Base-by-base conservation (phyloP, 2,329 filamentous ascomycete genomes). In the Aspergillus sp. region DNA sequence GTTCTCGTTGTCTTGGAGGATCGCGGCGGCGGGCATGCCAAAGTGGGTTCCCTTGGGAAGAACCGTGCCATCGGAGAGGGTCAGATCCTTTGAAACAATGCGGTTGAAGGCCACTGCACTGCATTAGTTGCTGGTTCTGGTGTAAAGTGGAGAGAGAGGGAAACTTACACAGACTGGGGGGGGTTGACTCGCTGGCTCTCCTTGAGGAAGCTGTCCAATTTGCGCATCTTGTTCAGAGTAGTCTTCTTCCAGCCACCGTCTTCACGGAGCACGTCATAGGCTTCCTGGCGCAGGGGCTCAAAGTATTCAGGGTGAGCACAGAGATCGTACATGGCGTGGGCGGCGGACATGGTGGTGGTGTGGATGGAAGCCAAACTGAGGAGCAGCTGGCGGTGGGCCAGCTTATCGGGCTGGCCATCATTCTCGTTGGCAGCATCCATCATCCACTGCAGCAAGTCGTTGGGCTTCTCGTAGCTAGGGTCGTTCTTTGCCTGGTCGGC, bases 401-500 rank as follows among this genome's bases (percentile, higher is more conserved):
- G 37, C 10, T 45, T 43, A 4, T 43, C 10, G 27, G 53, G 39
- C 31, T 34, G 27, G 10, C 40, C 38, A 4, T 53, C 44, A 11
- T 34, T 32, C n/a, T 32, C 41, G 9, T 37, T 42, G 30, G 48
- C 35, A 6, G 52, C 48, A 2, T 49, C 51, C 9, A 62, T 60
- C 42, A 68, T 51, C 65, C 64, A 68, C 43, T 66, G 61, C 32
- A 69, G 45, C 55, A 68, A 54, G 39, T 69, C 67, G 33, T 67
- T 58, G 5, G 61, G 62, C 33, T 56, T 59, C 41, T 63, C 45
- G 47, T 59, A 65, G 11, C 59, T 51, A 0, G 56, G 27, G 26
- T 48, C 34, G 1, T 27, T 27, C 5, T 31, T 12, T 2, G 33
- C 32, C 6, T 39, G 12, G 28, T 35, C 34, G 7, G 9, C 36